Percentiles rank a stretch among this genome's conserved stretches.
phyloP scores from a whole-genome alignment of 148 eudicot genomes.

The Bassia scoparia region DNA sequence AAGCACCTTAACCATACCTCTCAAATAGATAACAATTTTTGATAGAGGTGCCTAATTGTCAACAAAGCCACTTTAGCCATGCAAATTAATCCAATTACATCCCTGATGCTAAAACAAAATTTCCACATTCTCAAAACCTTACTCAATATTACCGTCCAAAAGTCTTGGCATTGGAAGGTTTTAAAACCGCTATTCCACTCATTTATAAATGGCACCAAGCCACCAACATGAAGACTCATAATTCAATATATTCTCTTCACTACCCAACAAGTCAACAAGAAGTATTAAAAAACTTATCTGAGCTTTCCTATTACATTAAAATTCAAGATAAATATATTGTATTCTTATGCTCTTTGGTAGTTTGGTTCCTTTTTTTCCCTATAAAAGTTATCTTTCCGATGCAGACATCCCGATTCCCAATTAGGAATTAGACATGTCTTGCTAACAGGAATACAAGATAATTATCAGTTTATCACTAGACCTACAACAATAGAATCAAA shows the following conservation, averaged over 20 bases:
- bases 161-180: too few relatives aligned
- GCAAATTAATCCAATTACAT: background rate
- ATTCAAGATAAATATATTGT: too few relatives aligned
- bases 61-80: background rate
- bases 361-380: too few relatives aligned
- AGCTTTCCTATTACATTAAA: too few relatives aligned
- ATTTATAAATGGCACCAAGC: background rate
- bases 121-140: background rate
- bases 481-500: background rate
- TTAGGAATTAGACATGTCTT: too few relatives aligned
- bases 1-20: background rate
- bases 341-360: too few relatives aligned
- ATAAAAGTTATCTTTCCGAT: too few relatives aligned
- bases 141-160: background rate
- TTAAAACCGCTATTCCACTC: background rate
- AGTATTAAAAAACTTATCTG: too few relatives aligned
- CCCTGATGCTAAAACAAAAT: background rate
- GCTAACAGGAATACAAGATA: too few relatives aligned
- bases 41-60: background rate
- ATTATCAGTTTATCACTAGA: too few relatives aligned
- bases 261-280: background rate
- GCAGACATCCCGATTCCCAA: too few relatives aligned
- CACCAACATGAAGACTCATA: background rate
- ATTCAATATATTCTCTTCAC: background rate
- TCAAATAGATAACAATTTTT: background rate